Conservation (phyloP, 441 rosid species). For the Aleurites moluccanus region DNA sequence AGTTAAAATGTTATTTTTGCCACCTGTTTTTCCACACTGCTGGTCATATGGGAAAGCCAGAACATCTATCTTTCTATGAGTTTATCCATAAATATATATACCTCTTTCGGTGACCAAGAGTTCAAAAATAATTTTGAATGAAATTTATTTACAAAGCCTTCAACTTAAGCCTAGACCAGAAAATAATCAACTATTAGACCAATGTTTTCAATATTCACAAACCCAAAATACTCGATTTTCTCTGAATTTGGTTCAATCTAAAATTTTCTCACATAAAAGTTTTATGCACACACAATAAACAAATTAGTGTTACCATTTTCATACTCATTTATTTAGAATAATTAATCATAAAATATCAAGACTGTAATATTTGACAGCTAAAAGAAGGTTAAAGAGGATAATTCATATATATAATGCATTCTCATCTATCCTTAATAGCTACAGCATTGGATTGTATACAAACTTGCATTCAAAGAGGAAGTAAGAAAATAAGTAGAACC, state of each 20-base stretch:
- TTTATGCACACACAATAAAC: not conserved
- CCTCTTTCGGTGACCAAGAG: too few relatives aligned
- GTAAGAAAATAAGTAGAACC: not conserved
- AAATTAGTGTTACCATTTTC: not conserved
- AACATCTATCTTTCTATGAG: not conserved
- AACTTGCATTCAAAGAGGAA: too few relatives aligned
- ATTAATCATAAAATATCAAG: not conserved
- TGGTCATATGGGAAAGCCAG: not conserved
- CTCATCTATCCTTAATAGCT: not conserved
- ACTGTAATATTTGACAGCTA: not conserved
- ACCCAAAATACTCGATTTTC: not conserved
- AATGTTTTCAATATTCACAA: not conserved
- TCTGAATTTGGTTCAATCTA: not conserved
- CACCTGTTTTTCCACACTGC: not conserved
- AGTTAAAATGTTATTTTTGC: not conserved
- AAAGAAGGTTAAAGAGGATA: not conserved
- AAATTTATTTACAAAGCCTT: too few relatives aligned
- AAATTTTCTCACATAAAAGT: not conserved
- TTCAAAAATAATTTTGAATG: too few relatives aligned
- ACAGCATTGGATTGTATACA: not conserved
- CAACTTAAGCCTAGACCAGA: not conserved
- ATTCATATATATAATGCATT: not conserved
- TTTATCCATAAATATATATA: not conserved
- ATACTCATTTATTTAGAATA: not conserved
- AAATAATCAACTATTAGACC: not conserved